Base-by-base conservation (phyloP, 495 filamentous ascomycete species). In the Trichoderma virens region DNA sequence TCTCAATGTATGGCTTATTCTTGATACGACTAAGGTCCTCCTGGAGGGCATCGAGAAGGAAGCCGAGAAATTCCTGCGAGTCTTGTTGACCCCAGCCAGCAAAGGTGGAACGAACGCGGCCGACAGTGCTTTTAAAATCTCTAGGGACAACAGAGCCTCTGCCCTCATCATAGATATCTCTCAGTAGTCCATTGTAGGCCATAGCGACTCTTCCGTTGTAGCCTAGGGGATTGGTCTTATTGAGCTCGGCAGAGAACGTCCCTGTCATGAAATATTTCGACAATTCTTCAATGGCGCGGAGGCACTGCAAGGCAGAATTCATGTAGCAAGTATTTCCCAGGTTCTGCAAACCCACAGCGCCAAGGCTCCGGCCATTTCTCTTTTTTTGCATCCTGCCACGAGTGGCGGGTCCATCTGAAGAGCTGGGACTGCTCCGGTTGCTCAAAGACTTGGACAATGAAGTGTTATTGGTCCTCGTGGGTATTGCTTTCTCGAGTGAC, bases 281-380 rank as follows among this genome's bases (percentile, higher is more conserved):
- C 69, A 98, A 78, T 74, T 98, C 94, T 66, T 95, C 90, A 2
- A 96, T 90, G 67, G 88, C 93, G 38, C 92, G 85, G 43, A 98
- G 81, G 71, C 94, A 98, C 72, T 98, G 94, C 61, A 97, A 76
- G 25, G 95, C 94, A 18, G 94, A 96, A 75, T 97, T 97, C 91
- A 97, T 97, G 74, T 98, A 98, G 76, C 94, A 98, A 0, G 94
- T 97, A 69, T 98, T 98, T 20, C 94, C 94, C 30, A 98, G 76
- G 70, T 98, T 98, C 62, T 83, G 86, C 56, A 98, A 76, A 32
- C 94, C 94, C 51, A 91, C 89, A 31, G 83, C 87, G 18, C 93
- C 93, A 32, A 83, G 75, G 14, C 82, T 81, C 61, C 88, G 84
- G 1, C 86, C 88, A 16, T 75, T 68, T 65, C 76, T 75, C 63